Evolutionary conservation across 176 grass and related monocot genomes (phyloP).

Genomic region (Phragmites australis): DNA sequence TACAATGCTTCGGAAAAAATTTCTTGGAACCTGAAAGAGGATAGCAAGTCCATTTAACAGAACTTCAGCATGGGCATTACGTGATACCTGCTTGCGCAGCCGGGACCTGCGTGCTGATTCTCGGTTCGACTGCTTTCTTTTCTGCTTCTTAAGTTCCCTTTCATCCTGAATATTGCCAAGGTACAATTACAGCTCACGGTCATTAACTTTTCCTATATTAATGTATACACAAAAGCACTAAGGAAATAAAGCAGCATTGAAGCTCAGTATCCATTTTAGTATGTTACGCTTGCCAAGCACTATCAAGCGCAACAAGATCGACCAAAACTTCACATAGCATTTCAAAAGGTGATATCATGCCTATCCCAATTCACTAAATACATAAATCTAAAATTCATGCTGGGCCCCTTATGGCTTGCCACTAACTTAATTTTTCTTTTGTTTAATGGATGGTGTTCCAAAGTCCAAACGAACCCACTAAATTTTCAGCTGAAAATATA

Average conservation of each 20-base stretch:
- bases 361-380: background rate
- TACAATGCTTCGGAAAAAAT: background rate
- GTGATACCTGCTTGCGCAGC: conserved; percentile 80
- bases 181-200: conserved; percentile 7
- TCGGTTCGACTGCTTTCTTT: conserved; percentile 93
- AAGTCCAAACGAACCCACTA: background rate
- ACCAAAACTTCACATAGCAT: background rate
- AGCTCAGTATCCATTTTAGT: background rate
- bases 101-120: conserved; percentile 94
- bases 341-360: background rate
- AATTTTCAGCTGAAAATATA: background rate
- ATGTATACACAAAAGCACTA: background rate
- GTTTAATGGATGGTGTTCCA: background rate
- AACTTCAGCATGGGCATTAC: background rate
- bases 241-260: background rate
- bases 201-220: background rate
- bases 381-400: background rate
- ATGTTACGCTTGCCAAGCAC: background rate
- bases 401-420: background rate
- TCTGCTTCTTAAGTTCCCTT: conserved; percentile 89
- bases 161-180: conserved; percentile 67
- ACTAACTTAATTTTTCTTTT: background rate
- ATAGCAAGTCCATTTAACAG: background rate
- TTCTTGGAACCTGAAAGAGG: background rate
- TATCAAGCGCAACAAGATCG: background rate